A percentile compares a stretch with the other conserved stretches of the same genome.
Conservation (phyloP, 768 basidiomycete genomes). For the Naganishia vaughanmartiniae region DNA sequence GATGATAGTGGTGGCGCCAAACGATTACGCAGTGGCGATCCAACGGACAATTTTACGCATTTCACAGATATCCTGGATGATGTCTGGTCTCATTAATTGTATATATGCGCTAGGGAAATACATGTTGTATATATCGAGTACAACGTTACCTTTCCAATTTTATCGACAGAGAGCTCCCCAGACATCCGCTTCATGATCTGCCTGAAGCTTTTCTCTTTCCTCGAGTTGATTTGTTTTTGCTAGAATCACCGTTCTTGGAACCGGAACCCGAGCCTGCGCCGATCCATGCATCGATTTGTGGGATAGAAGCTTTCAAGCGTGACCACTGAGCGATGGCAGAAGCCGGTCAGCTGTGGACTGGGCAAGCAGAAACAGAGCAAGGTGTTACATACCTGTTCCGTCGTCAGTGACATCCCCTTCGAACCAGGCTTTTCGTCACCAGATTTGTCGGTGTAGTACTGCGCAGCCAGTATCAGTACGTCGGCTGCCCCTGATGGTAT, state of each 20-base stretch:
- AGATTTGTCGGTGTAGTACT: constrained; percentile 48
- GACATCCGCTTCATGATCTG: neutral
- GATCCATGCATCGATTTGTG: constrained; percentile 20
- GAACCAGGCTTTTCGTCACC: constrained; percentile 47
- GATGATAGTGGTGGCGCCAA: neutral
- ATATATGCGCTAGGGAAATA: neutral
- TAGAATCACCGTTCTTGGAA: neutral
- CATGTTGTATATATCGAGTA: neutral
- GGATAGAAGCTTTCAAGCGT: constrained; percentile 2
- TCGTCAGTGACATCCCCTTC: constrained; percentile 44
- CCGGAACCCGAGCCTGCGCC: neutral
- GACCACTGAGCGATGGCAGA: neutral
- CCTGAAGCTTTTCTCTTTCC: constrained; percentile 16
- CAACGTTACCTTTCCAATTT: neutral
- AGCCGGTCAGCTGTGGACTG: neutral
- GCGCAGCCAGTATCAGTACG: neutral
- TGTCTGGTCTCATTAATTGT: neutral
- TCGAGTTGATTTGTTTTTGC: neutral
- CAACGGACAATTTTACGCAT: neutral
- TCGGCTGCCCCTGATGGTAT: neutral
- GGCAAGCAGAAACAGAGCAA: neutral
- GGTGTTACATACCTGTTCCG: constrained; percentile 40
- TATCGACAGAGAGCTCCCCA: neutral
- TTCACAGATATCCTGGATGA: neutral
- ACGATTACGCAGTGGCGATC: neutral